Evolutionary conservation across 129 eudicot genomes (phyloP).

Genomic region (Centaurea solstitialis): DNA sequence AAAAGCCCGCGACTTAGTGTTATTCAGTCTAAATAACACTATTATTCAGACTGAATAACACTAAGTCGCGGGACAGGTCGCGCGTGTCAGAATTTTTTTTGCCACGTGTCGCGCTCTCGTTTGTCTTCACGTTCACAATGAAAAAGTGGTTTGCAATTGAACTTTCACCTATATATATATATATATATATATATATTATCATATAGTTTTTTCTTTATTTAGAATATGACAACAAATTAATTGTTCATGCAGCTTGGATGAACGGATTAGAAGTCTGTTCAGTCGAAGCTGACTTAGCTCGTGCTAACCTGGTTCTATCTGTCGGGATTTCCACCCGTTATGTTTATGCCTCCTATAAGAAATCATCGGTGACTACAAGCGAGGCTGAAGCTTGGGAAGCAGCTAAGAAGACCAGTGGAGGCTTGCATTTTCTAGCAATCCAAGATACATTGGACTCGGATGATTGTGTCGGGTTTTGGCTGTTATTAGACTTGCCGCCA

Average conservation of each 20-base stretch:
- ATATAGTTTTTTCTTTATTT: background rate
- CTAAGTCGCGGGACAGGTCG: too few species aligned
- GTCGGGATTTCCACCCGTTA: slow-evolving; percentile 87
- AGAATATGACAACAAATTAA: background rate
- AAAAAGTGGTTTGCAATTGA: too few species aligned
- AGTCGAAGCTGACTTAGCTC: slow-evolving; percentile 71
- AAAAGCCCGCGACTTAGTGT: too few species aligned
- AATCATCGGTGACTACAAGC: slow-evolving; percentile 55
- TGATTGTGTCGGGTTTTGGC: slow-evolving; percentile 94
- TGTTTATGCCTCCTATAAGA: slow-evolving; percentile 79
- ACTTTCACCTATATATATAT: too few species aligned
- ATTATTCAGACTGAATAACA: too few species aligned
- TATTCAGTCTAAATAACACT: too few species aligned
- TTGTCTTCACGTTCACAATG: too few species aligned
- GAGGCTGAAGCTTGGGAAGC: slow-evolving; percentile 99
- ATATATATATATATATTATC: background rate
- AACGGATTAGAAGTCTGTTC: slow-evolving; percentile 93
- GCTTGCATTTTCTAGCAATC: slow-evolving; percentile 90
- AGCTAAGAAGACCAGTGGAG: slow-evolving; percentile 83
- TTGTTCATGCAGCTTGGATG: slow-evolving; percentile 88
- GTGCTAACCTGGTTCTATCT: slow-evolving; percentile 60
- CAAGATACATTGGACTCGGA: slow-evolving; percentile 86
- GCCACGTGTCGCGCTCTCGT: too few species aligned
- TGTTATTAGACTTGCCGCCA: slow-evolving; percentile 84
- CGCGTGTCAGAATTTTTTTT: too few species aligned